Evolutionary conservation across 2,329 filamentous ascomycete genomes (phyloP), one percentile per base, ranked within the genome.

Genomic region (Colletotrichum melonis): DNA sequence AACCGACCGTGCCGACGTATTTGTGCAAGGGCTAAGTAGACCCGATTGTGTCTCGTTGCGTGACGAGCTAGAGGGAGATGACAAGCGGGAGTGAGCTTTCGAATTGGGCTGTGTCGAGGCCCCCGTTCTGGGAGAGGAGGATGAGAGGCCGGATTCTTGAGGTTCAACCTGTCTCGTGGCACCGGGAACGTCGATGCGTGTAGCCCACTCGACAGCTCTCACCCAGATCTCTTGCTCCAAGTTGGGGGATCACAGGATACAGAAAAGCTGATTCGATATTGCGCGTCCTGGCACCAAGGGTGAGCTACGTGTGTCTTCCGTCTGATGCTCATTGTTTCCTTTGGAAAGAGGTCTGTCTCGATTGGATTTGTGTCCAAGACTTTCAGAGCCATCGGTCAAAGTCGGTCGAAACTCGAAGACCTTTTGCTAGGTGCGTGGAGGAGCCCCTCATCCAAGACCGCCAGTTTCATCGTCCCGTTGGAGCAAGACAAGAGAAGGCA

Each of bases 31-130:
- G 24, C 59, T 35, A 14, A 30, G 14, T 7, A 46, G 14, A 26
- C 42, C 69, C n/a, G 42, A 9, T 60, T 60, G 59, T 70, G 70
- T 52, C n/a, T 28, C 67, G 58, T 70, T 70, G 60, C 67, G 24
- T 63, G 67, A 70, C 67, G 46, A 52, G 55, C 38, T n/a, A 42
- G 24, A 32, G 26, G 32, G 56, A 63, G 54, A 42, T 24, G 58
- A 30, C 65, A 26, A 35, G 46, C 59, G 59, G 54, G 11, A 24
- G 59, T 14, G 42, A 35, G 38, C 16, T 19, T 49, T 49, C 16
- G 1, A 24, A 55, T 24, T 42, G 63, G n/a, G 26, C 49, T n/a
- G 63, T 28, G 30, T 46, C 26, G 22, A 46, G 26, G 26, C 16
- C 9, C 42, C 28, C 60, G 46, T 56, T 65, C 55, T 52, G 49